Percentiles rank a stretch among this genome's conserved stretches.
Conservation (phyloP, 2,329 filamentous ascomycete species). For the Colletotrichum tanaceti region DNA sequence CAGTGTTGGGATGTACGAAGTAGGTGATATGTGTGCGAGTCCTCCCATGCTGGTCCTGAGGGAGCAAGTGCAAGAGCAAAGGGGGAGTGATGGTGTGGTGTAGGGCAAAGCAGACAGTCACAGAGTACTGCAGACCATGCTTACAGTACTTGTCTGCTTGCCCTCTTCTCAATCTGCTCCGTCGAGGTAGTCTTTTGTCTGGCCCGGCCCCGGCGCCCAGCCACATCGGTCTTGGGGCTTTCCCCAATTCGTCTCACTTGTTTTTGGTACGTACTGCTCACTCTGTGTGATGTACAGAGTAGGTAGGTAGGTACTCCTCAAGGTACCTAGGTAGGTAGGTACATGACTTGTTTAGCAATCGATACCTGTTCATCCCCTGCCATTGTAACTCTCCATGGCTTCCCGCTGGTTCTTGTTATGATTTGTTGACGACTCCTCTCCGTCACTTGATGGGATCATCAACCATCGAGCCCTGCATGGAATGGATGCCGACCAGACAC, state of each 20-base stretch:
- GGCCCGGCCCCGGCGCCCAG: slow-evolving; percentile 25
- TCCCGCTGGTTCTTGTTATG: neutral
- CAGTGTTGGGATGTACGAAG: slow-evolving; percentile 12
- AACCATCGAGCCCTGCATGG: neutral
- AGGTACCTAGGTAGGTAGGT: slow-evolving; percentile 4
- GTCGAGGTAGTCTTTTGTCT: slow-evolving; percentile 16
- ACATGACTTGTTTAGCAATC: neutral
- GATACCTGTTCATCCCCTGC: slow-evolving; percentile 4
- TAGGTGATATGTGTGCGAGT: slow-evolving; percentile 1
- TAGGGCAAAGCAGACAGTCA: neutral
- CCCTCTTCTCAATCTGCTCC: slow-evolving; percentile 15
- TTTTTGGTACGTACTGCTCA: slow-evolving; percentile 23
- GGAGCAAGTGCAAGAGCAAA: neutral
- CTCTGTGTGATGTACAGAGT: too few relatives aligned
- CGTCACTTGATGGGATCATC: slow-evolving; percentile 17
- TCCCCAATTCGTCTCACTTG: slow-evolving; percentile 17
- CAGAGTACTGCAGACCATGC: slow-evolving; percentile 10
- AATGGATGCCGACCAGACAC: slow-evolving; percentile 3
- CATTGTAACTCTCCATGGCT: neutral
- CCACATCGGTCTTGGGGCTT: slow-evolving; percentile 29
- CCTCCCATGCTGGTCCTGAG: neutral
- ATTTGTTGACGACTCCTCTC: neutral
- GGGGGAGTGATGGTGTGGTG: neutral
- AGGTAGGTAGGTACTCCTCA: slow-evolving; percentile 3
- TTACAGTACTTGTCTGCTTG: too few relatives aligned